Evolutionary conservation across 768 basidiomycete genomes (phyloP).

Genomic region (Hygrocybe coccinea): DNA sequence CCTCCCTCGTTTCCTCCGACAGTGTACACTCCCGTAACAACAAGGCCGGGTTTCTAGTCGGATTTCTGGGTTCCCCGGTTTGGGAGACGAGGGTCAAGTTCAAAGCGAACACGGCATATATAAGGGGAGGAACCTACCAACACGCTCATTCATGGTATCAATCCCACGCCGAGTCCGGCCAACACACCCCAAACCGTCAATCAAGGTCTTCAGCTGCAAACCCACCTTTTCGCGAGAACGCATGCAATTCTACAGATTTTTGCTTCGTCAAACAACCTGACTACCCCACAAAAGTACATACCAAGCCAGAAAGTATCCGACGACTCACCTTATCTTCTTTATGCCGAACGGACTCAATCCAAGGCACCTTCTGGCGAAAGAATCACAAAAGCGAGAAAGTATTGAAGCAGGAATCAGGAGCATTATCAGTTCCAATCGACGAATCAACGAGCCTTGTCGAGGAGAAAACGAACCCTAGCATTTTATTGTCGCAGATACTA

Average conservation of each 20-base stretch:
- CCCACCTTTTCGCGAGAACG: too few relatives aligned
- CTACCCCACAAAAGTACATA: slow-evolving; percentile 16
- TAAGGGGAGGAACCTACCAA: slow-evolving; percentile 16
- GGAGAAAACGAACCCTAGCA: not conserved
- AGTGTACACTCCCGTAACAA: slow-evolving; percentile 3
- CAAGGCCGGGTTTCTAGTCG: slow-evolving; percentile 39
- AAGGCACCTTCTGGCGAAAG: slow-evolving; percentile 13
- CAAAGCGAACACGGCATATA: slow-evolving; percentile 13
- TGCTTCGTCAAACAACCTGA: slow-evolving; percentile 9
- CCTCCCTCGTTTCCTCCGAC: slow-evolving; percentile 14
- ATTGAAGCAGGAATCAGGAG: slow-evolving; percentile 12
- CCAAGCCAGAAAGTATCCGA: slow-evolving; percentile 14
- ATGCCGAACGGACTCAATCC: slow-evolving; percentile 12
- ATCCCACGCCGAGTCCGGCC: slow-evolving; percentile 16
- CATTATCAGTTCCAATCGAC: slow-evolving; percentile 11
- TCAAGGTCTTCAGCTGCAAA: too few relatives aligned
- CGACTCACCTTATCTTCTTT: slow-evolving; percentile 31
- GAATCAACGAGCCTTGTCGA: slow-evolving; percentile 24
- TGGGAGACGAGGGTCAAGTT: slow-evolving; percentile 38
- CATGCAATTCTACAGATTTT: too few relatives aligned
- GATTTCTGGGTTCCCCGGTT: slow-evolving; percentile 42
- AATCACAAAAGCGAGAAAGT: slow-evolving; percentile 20
- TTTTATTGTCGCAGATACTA: not conserved
- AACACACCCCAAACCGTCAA: not conserved
- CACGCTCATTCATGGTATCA: slow-evolving; percentile 19